These are phyloP conservation scores for Claviceps sp. DNA, from an alignment of 2,329 filamentous ascomycete species.

Conservation along the genomic window DNA sequence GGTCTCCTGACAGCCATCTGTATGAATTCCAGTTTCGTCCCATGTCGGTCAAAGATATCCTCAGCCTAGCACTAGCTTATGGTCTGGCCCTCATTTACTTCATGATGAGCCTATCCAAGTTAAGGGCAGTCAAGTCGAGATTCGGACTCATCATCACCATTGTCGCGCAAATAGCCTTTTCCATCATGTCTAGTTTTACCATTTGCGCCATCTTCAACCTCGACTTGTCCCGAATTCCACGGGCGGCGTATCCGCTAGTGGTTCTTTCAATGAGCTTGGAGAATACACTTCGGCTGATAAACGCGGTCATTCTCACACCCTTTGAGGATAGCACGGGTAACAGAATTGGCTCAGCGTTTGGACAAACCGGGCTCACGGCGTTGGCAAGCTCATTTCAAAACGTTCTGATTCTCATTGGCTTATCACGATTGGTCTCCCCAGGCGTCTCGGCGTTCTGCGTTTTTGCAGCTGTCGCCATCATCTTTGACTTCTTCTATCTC, in stretches of 20 bases:
- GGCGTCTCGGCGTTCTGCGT: constrained; percentile 63
- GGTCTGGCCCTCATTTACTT: constrained; percentile 51
- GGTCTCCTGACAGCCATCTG: constrained; percentile 41
- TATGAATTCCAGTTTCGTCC: constrained; percentile 72
- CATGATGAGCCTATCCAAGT: constrained; percentile 49
- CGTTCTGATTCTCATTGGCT: constrained; percentile 46
- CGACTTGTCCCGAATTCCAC: constrained; percentile 61
- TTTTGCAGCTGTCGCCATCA: constrained; percentile 60
- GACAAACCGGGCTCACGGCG: constrained; percentile 57
- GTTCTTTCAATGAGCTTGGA: constrained; percentile 64
- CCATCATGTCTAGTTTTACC: constrained; percentile 67
- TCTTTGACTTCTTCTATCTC: constrained; percentile 67
- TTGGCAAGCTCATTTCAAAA: constrained; percentile 57
- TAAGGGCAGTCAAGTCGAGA: constrained; percentile 64
- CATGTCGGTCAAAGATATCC: constrained; percentile 52
- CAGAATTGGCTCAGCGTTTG: constrained; percentile 61
- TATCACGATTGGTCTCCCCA: constrained; percentile 55
- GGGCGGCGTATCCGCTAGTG: constrained; percentile 63
- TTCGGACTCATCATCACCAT: constrained; percentile 60
- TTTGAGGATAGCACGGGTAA: constrained; percentile 53
- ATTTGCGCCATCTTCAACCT: constrained; percentile 64
- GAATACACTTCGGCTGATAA: constrained; percentile 67
- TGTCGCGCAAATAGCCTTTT: constrained; percentile 54
- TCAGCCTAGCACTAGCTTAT: constrained; percentile 53
- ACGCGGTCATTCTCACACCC: constrained; percentile 60